phyloP scores from a whole-genome alignment of 129 eudicot species.

The Chrysanthemum lavandulifolium region DNA sequence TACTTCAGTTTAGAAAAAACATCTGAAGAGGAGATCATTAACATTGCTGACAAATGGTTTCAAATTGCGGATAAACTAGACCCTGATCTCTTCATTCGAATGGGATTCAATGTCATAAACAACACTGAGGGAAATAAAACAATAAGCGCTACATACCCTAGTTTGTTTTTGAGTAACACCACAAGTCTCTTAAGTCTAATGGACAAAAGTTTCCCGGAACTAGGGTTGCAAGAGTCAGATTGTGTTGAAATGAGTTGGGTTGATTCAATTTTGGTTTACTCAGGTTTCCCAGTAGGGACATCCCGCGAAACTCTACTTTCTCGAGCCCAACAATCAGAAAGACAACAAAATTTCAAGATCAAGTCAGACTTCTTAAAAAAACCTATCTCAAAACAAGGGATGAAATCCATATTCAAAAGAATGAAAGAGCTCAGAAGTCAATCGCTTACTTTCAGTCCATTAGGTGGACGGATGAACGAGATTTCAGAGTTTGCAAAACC shows the following conservation, averaged over 20 bases:
- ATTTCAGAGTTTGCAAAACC: slow-evolving; percentile 14
- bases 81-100: neutral
- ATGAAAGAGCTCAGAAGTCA: slow-evolving; percentile 7
- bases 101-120: neutral
- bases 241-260: slow-evolving; percentile 19
- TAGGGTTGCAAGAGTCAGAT: slow-evolving; percentile 10
- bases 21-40: neutral
- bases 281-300: neutral
- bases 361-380: slow-evolving; percentile 11
- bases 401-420: slow-evolving; percentile 4
- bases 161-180: slow-evolving; percentile 7
- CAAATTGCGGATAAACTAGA: slow-evolving; percentile 14
- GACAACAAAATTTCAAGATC: neutral
- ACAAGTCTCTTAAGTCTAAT: neutral
- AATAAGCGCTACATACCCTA: neutral
- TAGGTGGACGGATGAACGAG: slow-evolving; percentile 13
- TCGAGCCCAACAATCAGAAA: neutral
- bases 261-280: neutral
- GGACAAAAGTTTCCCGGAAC: slow-evolving; percentile 2
- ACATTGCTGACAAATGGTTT: neutral
- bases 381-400: neutral
- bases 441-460: neutral
- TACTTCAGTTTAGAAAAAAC: neutral
- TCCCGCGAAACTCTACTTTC: too few species aligned
- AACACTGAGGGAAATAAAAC: neutral